Evolutionary conservation across 164 flowering plant genomes (phyloP), one percentile per base, ranked within the genome.

Genomic region (Piper betle): DNA sequence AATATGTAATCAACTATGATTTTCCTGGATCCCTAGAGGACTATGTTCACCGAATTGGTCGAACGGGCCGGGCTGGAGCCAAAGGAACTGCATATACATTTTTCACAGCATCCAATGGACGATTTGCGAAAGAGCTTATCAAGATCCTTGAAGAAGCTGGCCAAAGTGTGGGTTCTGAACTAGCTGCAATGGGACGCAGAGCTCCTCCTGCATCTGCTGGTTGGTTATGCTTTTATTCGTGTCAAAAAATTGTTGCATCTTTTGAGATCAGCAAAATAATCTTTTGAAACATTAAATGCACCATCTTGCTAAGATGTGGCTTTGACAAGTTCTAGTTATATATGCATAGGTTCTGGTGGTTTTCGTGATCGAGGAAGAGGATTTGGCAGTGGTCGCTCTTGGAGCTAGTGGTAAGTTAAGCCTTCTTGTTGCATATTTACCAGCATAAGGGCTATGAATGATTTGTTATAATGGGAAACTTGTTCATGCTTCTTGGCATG

Each of bases 21-120:
- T 93, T 93, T 60, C 97, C 97, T 19, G 97, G 99, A 54, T 93
- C 97, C 16, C 80, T 93, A 1, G 99, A 90, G 72, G 99, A 90
- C 69, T 93, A 90, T 72, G 99, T 93, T 60, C 97, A 93, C 71
- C 86, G 97, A 38, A 93, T 93, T 66, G 99, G 99, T 55, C 82
- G 96, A 67, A 90, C 97, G 0, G 97, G 97, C 60, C 78, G 96
- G 64, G 97, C 99, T 57, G 99, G 98, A 37, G 97, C 97, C 43
- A 90, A 84, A 69, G 97, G 97, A 63, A 93, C 96, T 41, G 99
- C 99, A 10, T 90, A 93, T 68, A 83, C 92, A 40, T 90, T 82
- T 79, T 93, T 93, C 73, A 93, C 97, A 17, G 97, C 91, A 64
- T 86, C 96, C 55, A 93, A 90, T 80, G 99, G 85, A 41, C 84